A percentile compares a stretch with the other conserved stretches of the same genome.
These are phyloP conservation scores for Sergeia podlipaevii DNA, from an alignment of 208 protist genomes.

Conservation along the genomic window DNA sequence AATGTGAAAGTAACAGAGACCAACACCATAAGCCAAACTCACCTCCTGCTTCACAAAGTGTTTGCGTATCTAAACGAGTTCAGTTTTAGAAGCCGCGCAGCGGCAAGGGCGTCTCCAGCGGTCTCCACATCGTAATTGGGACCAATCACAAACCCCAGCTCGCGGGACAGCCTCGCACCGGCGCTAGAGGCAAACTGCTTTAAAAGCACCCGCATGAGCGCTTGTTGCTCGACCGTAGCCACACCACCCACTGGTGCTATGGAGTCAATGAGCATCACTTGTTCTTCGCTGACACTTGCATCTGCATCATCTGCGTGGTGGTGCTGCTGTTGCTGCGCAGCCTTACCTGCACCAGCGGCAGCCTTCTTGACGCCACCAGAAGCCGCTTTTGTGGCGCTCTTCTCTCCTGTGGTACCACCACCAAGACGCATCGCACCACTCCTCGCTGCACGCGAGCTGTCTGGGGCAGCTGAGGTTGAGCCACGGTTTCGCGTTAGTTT, in stretches of 20 bases:
- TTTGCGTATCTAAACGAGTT: slow-evolving; percentile 3
- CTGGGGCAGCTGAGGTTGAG: background rate
- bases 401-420: background rate
- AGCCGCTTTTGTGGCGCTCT: background rate
- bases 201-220: slow-evolving; percentile 39
- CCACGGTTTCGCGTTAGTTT: background rate
- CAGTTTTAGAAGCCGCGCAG: slow-evolving; percentile 14
- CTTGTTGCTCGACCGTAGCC: slow-evolving; percentile 35
- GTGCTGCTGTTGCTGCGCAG: too few relatives aligned
- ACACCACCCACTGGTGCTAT: slow-evolving; percentile 32
- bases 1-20: too few relatives aligned
- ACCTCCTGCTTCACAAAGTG: slow-evolving; percentile 12
- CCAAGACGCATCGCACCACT: background rate
- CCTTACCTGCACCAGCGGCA: too few relatives aligned
- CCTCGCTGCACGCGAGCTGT: background rate
- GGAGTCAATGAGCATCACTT: slow-evolving; percentile 8
- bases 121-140: slow-evolving; percentile 44
- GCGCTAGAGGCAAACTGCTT: slow-evolving; percentile 27
- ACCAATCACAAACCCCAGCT: slow-evolving; percentile 30
- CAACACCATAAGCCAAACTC: too few relatives aligned
- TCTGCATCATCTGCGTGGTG: background rate
- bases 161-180: slow-evolving; percentile 32
- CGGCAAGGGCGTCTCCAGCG: slow-evolving; percentile 37
- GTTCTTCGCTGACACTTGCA: background rate
- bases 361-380: too few relatives aligned